Evolutionary conservation across 1,284 basidiomycete species (phyloP).

Genomic region (Leccinum holopus): DNA sequence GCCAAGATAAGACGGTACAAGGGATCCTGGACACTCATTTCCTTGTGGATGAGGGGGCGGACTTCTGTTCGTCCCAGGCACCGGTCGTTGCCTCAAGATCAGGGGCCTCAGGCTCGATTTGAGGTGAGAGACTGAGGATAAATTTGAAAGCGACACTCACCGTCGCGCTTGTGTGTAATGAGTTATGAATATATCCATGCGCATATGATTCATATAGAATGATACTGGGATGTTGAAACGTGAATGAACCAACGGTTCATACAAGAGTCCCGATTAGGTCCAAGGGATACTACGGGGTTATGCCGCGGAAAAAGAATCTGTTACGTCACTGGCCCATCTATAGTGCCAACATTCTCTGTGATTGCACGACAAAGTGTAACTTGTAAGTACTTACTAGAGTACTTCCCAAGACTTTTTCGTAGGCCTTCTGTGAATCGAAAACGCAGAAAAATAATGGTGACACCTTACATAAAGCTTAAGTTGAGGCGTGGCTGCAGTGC

Average conservation of each 20-base stretch:
- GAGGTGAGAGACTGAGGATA: constrained; percentile 36
- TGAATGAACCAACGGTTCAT: not conserved
- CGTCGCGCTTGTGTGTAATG: constrained; percentile 67
- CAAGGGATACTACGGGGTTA: not conserved
- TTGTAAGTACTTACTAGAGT: too few species aligned
- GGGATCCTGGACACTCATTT: constrained; percentile 49
- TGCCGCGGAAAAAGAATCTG: too few species aligned
- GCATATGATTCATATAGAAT: not conserved
- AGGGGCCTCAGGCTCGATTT: constrained; percentile 55
- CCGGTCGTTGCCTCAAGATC: constrained; percentile 59
- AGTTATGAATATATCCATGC: constrained; percentile 3
- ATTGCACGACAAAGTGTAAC: too few species aligned
- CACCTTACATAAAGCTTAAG: too few species aligned
- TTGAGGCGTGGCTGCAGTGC: too few species aligned
- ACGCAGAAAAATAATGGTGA: too few species aligned
- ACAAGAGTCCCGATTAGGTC: not conserved
- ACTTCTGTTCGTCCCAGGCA: constrained; percentile 71
- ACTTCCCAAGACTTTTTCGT: too few species aligned
- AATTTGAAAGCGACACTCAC: constrained; percentile 35
- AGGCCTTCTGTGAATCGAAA: not conserved
- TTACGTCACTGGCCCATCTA: too few species aligned
- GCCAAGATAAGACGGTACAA: not conserved
- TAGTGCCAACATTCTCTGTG: too few species aligned
- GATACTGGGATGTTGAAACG: not conserved
- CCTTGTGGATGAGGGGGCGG: constrained; percentile 62